Evolutionary conservation across 2,329 filamentous ascomycete species (phyloP).

Genomic region (Phaeoacremonium minimum): DNA sequence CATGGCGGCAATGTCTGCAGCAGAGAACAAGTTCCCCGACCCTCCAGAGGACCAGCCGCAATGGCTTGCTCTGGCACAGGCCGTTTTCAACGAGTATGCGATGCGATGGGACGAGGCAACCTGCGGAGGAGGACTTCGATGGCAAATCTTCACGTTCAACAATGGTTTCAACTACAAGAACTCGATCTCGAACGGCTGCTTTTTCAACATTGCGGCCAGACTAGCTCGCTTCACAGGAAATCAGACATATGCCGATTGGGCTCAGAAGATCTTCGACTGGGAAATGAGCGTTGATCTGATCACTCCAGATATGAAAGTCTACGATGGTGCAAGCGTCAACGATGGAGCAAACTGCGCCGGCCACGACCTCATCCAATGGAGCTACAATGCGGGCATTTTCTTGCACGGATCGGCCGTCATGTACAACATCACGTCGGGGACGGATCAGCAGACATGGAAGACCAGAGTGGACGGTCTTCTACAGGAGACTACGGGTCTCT

Average conservation of each 20-base stretch:
- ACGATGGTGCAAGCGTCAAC: constrained; percentile 47
- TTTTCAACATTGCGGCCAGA: constrained; percentile 66
- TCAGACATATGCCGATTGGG: constrained; percentile 73
- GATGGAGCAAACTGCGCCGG: constrained; percentile 39
- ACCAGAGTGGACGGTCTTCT: constrained; percentile 55
- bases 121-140: constrained; percentile 73
- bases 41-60: constrained; percentile 58
- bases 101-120: constrained; percentile 61
- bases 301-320: constrained; percentile 47
- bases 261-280: constrained; percentile 67
- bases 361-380: constrained; percentile 59
- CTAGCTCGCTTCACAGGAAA: constrained; percentile 77
- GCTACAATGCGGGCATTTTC: constrained; percentile 65
- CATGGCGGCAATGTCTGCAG: constrained; percentile 74
- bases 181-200: constrained; percentile 64
- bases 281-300: constrained; percentile 52
- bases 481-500: constrained; percentile 42
- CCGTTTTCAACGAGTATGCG: constrained; percentile 75
- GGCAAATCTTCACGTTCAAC: constrained; percentile 82
- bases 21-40: constrained; percentile 71
- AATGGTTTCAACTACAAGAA: constrained; percentile 67
- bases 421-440: constrained; percentile 55
- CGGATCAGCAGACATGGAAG: constrained; percentile 45
- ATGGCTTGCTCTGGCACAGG: constrained; percentile 76
- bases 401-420: constrained; percentile 58